Conservation (phyloP, 345 rosid species). For the Citrus sinensis region DVS_A1.0 CM039169.1:30059501-30060000, state of each 20-base stretch:
- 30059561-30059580: constrained; percentile 53
- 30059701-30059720: constrained; percentile 43
- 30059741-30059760: constrained; percentile 46
- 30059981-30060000: constrained; percentile 51
- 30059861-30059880: constrained; percentile 77
- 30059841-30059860: constrained; percentile 52
- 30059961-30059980: constrained; percentile 45
- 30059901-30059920: constrained; percentile 73
- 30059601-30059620: constrained; percentile 66
- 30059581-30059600: constrained; percentile 63
- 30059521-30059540: constrained; percentile 65
- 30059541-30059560: constrained; percentile 55
- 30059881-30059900: constrained; percentile 85
- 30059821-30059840: constrained; percentile 39
- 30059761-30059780: constrained; percentile 14
- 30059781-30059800: constrained; percentile 63
- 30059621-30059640: constrained; percentile 80
- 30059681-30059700: constrained; percentile 34
- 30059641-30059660: constrained; percentile 60
- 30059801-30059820: constrained; percentile 78
- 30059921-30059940: constrained; percentile 57
- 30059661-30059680: constrained; percentile 49
- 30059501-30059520: constrained; percentile 68
- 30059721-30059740: constrained; percentile 57
- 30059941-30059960: constrained; percentile 21